Evolutionary conservation across 257 asterid species (phyloP), one percentile per base, ranked within the genome.

Genomic region (Solanum lycopersicoides): DNA sequence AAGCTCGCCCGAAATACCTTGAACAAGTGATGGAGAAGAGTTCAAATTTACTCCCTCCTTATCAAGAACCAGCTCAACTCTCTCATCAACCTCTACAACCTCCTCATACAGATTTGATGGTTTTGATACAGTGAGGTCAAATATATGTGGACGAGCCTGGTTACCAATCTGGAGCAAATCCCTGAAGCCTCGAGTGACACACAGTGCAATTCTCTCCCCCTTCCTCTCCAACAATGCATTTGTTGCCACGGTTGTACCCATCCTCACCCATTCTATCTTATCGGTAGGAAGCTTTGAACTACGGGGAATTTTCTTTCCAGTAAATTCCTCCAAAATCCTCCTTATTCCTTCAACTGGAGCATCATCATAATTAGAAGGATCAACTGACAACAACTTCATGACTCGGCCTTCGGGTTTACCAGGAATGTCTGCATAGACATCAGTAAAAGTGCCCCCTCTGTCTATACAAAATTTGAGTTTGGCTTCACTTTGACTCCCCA

Each of bases 201-300:
- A 95, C 0, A 97, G 93, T 32, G 99, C 99, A 87, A 97, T 97
- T 86, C 93, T 93, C 89, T 97, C 98, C 66, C 99, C 99, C 91
- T 94, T 96, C 86, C 99, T 92, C 91, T 97, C 99, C 85, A 97
- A 86, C 76, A 97, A 92, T 30, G 99, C 99, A 86, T 97, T 95
- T 41, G 99, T 97, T 50, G 99, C 99, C 86, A 97, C 99, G 5
- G 99, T 97, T 45, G 99, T 97, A 86, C 99, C 99, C 99, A 97
- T 97, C 88, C 99, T 93, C 89, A 97, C 94, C 99, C 99, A 97
- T 71, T 97, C 99, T 71, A 97, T 95, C 90, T 94, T 95, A 84
- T 97, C 95, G 6, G 99, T 97, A 83, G 99, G 99, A 71, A 95
- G 92, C 87, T 94, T 97, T 30, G 96, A 91, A 88, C 89, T 92